A percentile compares a stretch with the other conserved stretches of the same genome.
These are phyloP conservation scores for Mortierella sp. DNA, from an alignment of 371 early-diverging fungal genomes.

Conservation along the genomic window DNA sequence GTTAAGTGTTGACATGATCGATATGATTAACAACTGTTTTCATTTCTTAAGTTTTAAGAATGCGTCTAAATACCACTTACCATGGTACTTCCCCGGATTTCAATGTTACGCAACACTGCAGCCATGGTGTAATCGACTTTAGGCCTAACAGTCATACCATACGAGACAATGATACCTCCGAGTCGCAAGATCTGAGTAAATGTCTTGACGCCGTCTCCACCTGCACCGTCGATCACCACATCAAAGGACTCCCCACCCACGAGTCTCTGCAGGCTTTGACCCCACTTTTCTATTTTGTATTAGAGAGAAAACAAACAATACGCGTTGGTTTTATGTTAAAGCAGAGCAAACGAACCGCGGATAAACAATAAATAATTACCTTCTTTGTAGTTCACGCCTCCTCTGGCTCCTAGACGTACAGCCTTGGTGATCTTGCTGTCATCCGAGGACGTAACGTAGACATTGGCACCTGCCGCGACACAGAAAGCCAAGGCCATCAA, in stretches of 20 bases:
- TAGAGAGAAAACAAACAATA: conserved; percentile 1
- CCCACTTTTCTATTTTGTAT: conserved; percentile 61
- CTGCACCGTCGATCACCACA: conserved; percentile 78
- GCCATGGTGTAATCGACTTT: conserved; percentile 62
- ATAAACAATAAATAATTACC: conserved; percentile 52
- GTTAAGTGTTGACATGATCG: no score
- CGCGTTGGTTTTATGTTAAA: no score
- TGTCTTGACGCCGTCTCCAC: conserved; percentile 62
- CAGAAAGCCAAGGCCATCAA: conserved; percentile 75
- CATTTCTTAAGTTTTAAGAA: no score
- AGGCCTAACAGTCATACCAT: conserved; percentile 69
- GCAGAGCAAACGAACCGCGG: no score
- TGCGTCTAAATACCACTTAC: conserved; percentile 50
- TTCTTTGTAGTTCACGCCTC: conserved; percentile 78
- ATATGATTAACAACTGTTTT: no score
- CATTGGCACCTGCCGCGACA: conserved; percentile 75
- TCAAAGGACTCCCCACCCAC: conserved; percentile 59
- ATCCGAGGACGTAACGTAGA: conserved; percentile 77
- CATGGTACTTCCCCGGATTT: conserved; percentile 73
- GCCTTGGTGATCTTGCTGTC: conserved; percentile 72
- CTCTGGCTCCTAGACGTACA: conserved; percentile 71
- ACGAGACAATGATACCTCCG: conserved; percentile 72
- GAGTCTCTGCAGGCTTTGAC: conserved; percentile 58
- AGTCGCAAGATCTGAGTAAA: conserved; percentile 48
- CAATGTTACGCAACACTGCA: conserved; percentile 67